Conservation (phyloP, 768 basidiomycete species). For the Tricholoma flavovirens region DNA sequence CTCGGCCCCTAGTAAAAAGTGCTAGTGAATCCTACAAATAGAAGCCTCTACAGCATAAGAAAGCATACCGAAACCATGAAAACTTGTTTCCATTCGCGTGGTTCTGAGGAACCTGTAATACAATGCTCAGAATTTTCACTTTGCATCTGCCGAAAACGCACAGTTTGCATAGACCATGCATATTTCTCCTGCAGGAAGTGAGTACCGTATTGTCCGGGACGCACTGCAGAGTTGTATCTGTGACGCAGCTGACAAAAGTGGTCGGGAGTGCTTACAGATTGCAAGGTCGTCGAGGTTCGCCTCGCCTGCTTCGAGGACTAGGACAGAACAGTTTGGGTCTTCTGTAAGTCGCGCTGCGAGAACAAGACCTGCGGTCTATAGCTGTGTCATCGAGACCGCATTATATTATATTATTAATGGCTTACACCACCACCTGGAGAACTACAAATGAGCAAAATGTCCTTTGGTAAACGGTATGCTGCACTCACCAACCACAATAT, state of each 20-base stretch:
- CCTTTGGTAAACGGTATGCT: not conserved
- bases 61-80: not conserved
- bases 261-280: not conserved
- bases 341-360: conserved; percentile 14
- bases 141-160: not conserved
- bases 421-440: conserved; percentile 13
- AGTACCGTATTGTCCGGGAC: not conserved
- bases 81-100: not conserved
- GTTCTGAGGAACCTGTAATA: not conserved
- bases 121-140: not conserved
- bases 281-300: not conserved
- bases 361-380: conserved; percentile 8
- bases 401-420: not conserved
- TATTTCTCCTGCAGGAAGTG: not conserved
- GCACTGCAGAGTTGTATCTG: not conserved
- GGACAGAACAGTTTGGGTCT: conserved; percentile 7
- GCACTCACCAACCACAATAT: conserved; percentile 21
- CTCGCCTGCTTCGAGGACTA: conserved; percentile 8
- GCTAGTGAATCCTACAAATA: not conserved
- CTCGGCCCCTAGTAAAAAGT: not conserved
- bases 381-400: not conserved
- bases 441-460: not conserved
- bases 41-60: not conserved
- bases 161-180: not conserved
- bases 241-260: no score